Base-by-base conservation (phyloP, 352 stramenopile genomes). In the Peronosclerospora sorghi region DNA sequence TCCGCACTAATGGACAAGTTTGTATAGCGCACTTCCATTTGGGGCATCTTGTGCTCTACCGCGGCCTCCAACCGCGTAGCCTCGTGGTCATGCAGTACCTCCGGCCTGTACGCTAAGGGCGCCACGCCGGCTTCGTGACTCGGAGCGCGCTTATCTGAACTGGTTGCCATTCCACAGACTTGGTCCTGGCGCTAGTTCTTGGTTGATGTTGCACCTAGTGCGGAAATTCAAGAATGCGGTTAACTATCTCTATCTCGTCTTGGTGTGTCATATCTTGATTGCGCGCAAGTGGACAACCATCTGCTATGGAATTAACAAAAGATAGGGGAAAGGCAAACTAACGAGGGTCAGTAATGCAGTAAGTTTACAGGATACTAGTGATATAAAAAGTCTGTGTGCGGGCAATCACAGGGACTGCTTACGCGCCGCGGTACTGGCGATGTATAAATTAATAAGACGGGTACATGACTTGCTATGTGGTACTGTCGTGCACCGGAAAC, bases 1-100 rank as follows among this genome's bases (percentile, higher is more conserved):
- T 65, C 50, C n/a, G 36, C 45, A 14, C 45, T 47, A 19, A 59
- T 41, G 1, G 32, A 49, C 27, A 59, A 14, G 13, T 59, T 50
- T 26, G 13, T 49, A 30, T 48, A 48, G 14, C 51, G 62, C 32
- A 72, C 42, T 35, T 72, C 57, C 50, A 72, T 68, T 43, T 59
- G 57, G 7, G 62, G 54, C 40, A 72, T 47, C 18, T 47, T 45
- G 0, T 57, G 57, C 6, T 51, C 54, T 23, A 72, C 36, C 4
- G 54, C 62, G 8, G 39, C 41, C 36, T 68, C 62, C 8, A 17
- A 72, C 30, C 13, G 27, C 38, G 13, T 45, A 5, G 57, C 45
- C n/a, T 70, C 51, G 54, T 61, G 54, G 10, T 46, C 29, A 38
- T 73, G 55, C 20, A 69, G 47, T 15, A 45, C 47, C 6, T 59